A percentile compares a stretch with the other conserved stretches of the same genome.
Conservation (phyloP, 1,139 yeast species). For the Zygosaccharomyces pseudobailii region DNA sequence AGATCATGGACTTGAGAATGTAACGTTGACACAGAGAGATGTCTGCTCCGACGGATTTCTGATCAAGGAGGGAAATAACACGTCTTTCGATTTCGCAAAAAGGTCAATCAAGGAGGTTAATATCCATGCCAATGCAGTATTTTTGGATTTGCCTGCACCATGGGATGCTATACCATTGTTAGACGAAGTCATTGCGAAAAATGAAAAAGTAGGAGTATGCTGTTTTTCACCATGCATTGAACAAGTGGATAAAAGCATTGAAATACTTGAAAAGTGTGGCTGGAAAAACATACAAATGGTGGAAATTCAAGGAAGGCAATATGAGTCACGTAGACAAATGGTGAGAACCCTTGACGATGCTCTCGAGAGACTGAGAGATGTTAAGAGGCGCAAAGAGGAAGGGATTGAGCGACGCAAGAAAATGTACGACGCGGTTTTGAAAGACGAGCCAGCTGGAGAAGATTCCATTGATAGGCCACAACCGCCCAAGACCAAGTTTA, state of each 20-base stretch:
- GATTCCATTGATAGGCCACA: slow-evolving; percentile 29
- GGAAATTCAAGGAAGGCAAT: slow-evolving; percentile 77
- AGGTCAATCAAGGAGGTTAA: slow-evolving; percentile 25
- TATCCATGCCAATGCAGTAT: slow-evolving; percentile 64
- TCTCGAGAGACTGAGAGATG: slow-evolving; percentile 71
- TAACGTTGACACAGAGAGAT: slow-evolving; percentile 79
- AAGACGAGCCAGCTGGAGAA: slow-evolving; percentile 23
- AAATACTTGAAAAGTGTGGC: slow-evolving; percentile 65
- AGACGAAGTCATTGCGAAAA: slow-evolving; percentile 50
- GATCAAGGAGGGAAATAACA: slow-evolving; percentile 37
- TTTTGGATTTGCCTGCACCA: slow-evolving; percentile 92
- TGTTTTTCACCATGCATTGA: slow-evolving; percentile 98
- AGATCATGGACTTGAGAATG: slow-evolving; percentile 59
- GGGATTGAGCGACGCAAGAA: slow-evolving; percentile 63
- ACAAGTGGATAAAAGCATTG: slow-evolving; percentile 85
- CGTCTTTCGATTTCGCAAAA: slow-evolving; percentile 29
- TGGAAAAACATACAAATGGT: slow-evolving; percentile 94
- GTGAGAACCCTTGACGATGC: slow-evolving; percentile 77
- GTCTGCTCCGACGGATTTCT: slow-evolving; percentile 86
- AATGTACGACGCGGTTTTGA: slow-evolving; percentile 32
- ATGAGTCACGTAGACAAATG: slow-evolving; percentile 93
- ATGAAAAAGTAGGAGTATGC: slow-evolving; percentile 63
- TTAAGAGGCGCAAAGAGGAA: slow-evolving; percentile 64
- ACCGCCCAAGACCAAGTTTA: slow-evolving; percentile 54
- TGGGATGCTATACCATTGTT: slow-evolving; percentile 92